Evolutionary conservation across 352 stramenopile genomes (phyloP).

Genomic region (Phytopythium delawarense): DNA sequence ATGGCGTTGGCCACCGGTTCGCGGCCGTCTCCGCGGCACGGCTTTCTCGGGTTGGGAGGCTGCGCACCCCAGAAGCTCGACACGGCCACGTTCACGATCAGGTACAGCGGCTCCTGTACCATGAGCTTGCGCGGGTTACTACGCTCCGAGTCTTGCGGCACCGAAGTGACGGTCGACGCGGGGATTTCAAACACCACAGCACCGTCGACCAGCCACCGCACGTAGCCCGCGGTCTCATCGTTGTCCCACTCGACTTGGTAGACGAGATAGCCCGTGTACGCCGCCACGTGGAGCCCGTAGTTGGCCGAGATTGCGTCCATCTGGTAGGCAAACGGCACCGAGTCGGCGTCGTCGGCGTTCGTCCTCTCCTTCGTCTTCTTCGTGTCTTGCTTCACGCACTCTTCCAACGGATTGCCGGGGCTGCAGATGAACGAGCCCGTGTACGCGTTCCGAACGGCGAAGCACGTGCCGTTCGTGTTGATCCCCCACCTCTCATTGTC

Average conservation of each 20-base stretch:
- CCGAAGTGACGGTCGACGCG: conserved; percentile 44
- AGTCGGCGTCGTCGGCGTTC: background rate
- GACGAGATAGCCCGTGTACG: conserved; percentile 35
- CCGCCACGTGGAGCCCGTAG: conserved; percentile 45
- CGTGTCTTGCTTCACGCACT: conserved; percentile 7
- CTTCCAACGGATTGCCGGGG: conserved; percentile 22
- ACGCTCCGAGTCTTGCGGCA: conserved; percentile 37
- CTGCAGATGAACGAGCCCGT: conserved; percentile 44
- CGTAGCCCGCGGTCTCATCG: conserved; percentile 38
- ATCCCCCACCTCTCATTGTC: conserved; percentile 31
- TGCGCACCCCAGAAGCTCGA: conserved; percentile 85
- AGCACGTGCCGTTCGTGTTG: conserved; percentile 44
- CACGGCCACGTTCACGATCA: conserved; percentile 95
- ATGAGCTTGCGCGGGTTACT: conserved; percentile 86
- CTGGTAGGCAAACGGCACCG: conserved; percentile 53
- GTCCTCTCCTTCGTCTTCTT: background rate
- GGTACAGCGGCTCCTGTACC: conserved; percentile 92
- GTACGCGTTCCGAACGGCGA: conserved; percentile 41
- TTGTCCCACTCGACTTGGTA: conserved; percentile 67
- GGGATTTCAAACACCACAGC: conserved; percentile 88
- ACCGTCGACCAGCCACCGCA: conserved; percentile 78
- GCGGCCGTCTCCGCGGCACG: conserved; percentile 45
- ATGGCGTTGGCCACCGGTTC: conserved; percentile 45
- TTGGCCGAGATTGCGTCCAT: conserved; percentile 72
- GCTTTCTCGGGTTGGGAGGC: conserved; percentile 57